phyloP scores from a whole-genome alignment of 2,329 filamentous ascomycete genomes.

The Talaromyces verruculosus region DNA sequence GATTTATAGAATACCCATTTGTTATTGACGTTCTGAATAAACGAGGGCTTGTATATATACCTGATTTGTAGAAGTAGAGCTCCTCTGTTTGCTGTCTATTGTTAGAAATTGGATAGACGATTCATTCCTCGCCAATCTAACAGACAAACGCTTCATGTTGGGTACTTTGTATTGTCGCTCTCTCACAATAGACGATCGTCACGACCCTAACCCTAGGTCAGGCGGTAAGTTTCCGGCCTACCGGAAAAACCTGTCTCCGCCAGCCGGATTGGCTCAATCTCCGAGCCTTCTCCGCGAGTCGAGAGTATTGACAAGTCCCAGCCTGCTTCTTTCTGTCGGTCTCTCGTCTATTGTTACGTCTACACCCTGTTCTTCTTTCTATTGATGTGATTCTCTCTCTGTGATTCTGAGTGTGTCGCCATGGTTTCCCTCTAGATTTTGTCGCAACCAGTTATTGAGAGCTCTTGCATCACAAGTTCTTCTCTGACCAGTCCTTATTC shows the following conservation, averaged over 20 bases:
- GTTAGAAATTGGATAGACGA: background rate
- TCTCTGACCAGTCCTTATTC: background rate
- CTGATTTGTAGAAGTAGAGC: background rate
- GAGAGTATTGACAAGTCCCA: background rate
- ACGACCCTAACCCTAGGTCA: background rate
- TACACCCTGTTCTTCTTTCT: background rate
- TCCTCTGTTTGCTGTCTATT: background rate
- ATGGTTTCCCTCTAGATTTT: constrained; percentile 4
- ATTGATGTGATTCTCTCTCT: background rate
- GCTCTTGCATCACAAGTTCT: background rate
- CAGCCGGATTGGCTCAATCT: constrained; percentile 13
- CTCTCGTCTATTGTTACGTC: background rate
- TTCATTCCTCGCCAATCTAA: background rate
- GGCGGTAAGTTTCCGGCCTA: background rate
- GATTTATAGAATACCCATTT: constrained; percentile 22
- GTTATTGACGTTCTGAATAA: constrained; percentile 10
- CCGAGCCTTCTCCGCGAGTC: constrained; percentile 16
- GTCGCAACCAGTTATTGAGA: background rate
- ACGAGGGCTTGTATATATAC: background rate
- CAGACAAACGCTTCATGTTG: background rate
- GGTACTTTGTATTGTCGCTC: background rate
- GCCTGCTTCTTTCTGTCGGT: background rate
- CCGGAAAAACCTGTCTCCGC: constrained; percentile 12
- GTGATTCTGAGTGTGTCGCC: background rate
- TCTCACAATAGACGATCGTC: background rate